These are phyloP conservation scores for Punica granatum DNA, from an alignment of 345 rosid genomes.

Conservation along the genomic window DNA sequence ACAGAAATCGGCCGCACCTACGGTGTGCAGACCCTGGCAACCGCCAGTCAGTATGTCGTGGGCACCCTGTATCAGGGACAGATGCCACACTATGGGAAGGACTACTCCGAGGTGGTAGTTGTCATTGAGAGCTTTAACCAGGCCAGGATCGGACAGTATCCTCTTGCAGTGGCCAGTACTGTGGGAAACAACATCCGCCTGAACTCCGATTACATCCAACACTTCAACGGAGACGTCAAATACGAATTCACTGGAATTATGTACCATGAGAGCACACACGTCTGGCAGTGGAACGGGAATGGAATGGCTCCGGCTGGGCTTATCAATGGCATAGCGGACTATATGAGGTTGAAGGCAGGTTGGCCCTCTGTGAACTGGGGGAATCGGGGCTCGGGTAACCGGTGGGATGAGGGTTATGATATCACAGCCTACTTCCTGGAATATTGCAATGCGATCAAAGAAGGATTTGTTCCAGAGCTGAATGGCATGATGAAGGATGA, in stretches of 20 bases:
- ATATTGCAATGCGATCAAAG: constrained; percentile 1
- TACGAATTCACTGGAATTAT: constrained; percentile 6
- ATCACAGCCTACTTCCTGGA: constrained; percentile 14
- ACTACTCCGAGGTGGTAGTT: background rate
- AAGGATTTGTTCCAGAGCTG: constrained; percentile 7
- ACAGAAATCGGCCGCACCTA: constrained; percentile 2
- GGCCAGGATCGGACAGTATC: background rate
- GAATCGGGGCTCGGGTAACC: constrained; percentile 1
- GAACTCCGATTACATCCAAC: constrained; percentile 7
- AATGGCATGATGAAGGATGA: constrained; percentile 12
- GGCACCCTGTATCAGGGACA: background rate
- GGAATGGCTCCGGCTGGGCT: constrained; percentile 10
- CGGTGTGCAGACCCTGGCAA: constrained; percentile 1
- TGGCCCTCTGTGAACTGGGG: constrained; percentile 10
- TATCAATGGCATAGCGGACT: constrained; percentile 7
- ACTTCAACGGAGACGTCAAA: background rate
- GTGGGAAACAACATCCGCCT: background rate
- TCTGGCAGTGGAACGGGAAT: constrained; percentile 13
- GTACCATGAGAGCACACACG: constrained; percentile 6
- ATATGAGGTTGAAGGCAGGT: constrained; percentile 11
- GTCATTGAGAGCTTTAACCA: constrained; percentile 7
- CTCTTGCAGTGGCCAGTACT: constrained; percentile 10
- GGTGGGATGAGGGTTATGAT: constrained; percentile 8
- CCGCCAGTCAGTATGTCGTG: background rate
- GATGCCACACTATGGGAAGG: background rate